Evolutionary conservation across 805 yeast species (phyloP), one percentile per base, ranked within the genome.

Genomic region (Cyberlindnera nakhonratchasimensis): DNA sequence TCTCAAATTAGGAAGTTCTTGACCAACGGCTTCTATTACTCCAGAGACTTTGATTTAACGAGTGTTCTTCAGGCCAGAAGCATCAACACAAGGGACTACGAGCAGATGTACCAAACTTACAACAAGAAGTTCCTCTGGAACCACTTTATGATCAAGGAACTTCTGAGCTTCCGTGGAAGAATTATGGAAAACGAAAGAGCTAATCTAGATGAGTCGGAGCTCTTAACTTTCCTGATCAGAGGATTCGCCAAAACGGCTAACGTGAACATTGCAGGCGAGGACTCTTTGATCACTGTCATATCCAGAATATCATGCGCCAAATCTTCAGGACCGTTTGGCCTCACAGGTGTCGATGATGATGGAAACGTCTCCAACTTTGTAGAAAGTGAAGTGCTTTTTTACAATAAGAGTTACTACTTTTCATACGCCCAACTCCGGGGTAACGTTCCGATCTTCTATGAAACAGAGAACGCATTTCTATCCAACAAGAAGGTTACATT

Each of bases 401-500:
- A 79, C 56, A 67, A 71, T 32, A 65, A 67, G 34, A 49, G 48
- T 5, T 61, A 74, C 64, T 63, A 71, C 65, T 84, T 81, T 54
- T 79, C 96, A 1, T 91, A 83, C 62, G 75, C 84, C 0, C 96
- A 89, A 64, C 74, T 90, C 3, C 69, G 96, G 51, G 99, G 98
- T 4, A 86, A 95, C 22, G 90, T 90, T 1, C 99, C 99, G 0
- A 66, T 93, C 6, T 91, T 87, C 57, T 93, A 96, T 95, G 99
- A 91, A 57, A 91, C 89, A 53, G 96, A 86, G 48, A 70, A 65
- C 33, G 62, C 65, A 41, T 80, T 93, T 10, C 65, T 93, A 42
- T 79, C 89, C 31, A 48, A 37, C 16, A 91, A 91, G 22, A 91
- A 87, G 58, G 80, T 88, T 30, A 77, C 78, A 26, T 67, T 93